Percentiles rank a stretch among this genome's conserved stretches.
phyloP scores from a whole-genome alignment of 2,329 filamentous ascomycete species.

The Trichoderma sp. region DNA sequence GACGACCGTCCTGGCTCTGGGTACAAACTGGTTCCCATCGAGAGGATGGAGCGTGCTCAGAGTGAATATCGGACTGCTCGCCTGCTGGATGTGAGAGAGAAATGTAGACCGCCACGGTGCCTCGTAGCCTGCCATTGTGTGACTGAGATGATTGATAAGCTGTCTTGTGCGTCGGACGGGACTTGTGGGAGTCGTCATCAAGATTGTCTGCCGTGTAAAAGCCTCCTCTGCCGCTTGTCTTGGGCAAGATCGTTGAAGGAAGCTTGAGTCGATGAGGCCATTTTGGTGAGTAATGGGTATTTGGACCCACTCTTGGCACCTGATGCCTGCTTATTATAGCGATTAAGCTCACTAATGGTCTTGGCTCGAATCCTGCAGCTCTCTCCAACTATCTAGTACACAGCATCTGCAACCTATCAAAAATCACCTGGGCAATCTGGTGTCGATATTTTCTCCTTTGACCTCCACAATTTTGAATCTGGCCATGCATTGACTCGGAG shows the following conservation, averaged over 20 bases:
- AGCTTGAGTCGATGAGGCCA: not conserved
- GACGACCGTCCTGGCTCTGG: slow-evolving; percentile 74
- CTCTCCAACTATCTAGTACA: not conserved
- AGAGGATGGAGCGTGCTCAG: slow-evolving; percentile 49
- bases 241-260: not conserved
- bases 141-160: slow-evolving; percentile 30
- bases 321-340: not conserved
- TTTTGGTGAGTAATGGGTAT: not conserved
- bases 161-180: slow-evolving; percentile 29
- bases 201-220: not conserved
- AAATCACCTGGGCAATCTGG: not conserved
- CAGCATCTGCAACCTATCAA: not conserved
- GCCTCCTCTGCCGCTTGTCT: not conserved
- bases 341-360: not conserved
- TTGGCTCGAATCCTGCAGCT: not conserved
- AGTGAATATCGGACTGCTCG: slow-evolving; percentile 49
- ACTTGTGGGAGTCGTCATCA: slow-evolving; percentile 23
- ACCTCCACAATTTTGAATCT: not conserved
- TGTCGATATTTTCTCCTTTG: not conserved
- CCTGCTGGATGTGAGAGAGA: slow-evolving; percentile 47
- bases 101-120: slow-evolving; percentile 56
- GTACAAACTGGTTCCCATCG: slow-evolving; percentile 41
- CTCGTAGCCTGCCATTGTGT: slow-evolving; percentile 31
- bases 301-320: not conserved
- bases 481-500: not conserved